Conservation (phyloP, 805 yeast genomes). For the Starmerella vaccinii region DNA sequence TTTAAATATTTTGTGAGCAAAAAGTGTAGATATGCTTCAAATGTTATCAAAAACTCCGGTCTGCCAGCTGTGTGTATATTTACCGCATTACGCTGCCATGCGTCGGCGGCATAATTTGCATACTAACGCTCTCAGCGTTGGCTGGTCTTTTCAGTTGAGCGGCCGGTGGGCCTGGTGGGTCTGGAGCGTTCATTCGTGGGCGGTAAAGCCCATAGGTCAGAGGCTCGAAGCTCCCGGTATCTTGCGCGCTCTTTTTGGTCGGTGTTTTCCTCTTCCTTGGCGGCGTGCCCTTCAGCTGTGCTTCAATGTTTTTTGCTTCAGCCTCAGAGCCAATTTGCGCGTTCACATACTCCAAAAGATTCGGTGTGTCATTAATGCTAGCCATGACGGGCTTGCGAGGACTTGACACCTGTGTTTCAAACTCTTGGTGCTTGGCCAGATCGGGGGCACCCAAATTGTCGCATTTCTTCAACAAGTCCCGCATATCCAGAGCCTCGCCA, state of each 20-base stretch:
- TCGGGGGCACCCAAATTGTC: constrained; percentile 18
- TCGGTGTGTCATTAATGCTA: constrained; percentile 9
- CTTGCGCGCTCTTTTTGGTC: not conserved
- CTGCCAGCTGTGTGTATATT: not conserved
- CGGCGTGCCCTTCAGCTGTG: not conserved
- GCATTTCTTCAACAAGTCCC: constrained; percentile 35
- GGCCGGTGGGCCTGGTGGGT: not conserved
- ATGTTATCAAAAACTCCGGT: not conserved
- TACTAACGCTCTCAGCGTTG: not conserved
- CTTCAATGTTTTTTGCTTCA: constrained; percentile 15
- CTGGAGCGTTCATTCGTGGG: not conserved
- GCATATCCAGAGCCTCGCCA: constrained; percentile 68
- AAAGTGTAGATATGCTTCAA: too few relatives aligned
- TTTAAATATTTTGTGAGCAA: too few relatives aligned
- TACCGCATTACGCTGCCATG: not conserved
- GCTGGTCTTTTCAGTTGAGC: not conserved
- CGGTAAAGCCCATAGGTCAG: not conserved
- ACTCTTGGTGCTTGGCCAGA: not conserved
- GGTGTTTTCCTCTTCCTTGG: not conserved
- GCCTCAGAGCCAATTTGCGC: constrained; percentile 17
- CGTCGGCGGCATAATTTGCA: not conserved
- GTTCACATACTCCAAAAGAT: constrained; percentile 11
- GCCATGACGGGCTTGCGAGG: constrained; percentile 18
- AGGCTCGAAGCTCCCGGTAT: not conserved
- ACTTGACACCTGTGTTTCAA: not conserved